phyloP scores from a whole-genome alignment of 129 eudicot species.

The Kitagawia praeruptora region DNA sequence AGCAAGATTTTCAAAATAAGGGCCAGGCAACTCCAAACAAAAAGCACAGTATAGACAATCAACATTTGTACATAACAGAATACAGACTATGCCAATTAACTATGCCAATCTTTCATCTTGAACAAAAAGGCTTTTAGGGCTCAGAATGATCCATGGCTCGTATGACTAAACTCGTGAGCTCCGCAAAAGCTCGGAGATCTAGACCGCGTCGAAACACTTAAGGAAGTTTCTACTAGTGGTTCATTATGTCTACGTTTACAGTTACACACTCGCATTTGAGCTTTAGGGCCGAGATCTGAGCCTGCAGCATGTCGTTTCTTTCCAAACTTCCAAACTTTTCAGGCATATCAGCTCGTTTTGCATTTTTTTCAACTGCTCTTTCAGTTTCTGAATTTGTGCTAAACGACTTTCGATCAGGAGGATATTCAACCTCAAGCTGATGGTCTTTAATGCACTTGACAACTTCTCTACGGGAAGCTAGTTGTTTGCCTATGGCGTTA shows the following conservation, averaged over 20 bases:
- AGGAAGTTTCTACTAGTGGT: background rate
- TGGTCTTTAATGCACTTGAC: slow-evolving; percentile 10
- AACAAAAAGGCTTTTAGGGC: background rate
- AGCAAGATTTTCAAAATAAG: too few relatives aligned
- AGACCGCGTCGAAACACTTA: background rate
- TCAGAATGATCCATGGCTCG: background rate
- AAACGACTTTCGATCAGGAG: background rate
- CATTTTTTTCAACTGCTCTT: background rate
- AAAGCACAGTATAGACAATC: too few relatives aligned
- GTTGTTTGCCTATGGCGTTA: background rate
- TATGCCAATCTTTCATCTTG: too few relatives aligned
- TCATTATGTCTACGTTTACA: background rate
- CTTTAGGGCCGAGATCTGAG: background rate
- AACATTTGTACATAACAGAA: too few relatives aligned
- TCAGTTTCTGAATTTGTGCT: slow-evolving; percentile 3
- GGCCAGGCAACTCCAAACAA: too few relatives aligned
- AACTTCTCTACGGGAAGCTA: slow-evolving; percentile 1
- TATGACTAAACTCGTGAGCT: background rate
- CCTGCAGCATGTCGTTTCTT: slow-evolving; percentile 1
- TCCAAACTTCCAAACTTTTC: background rate
- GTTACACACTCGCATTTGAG: background rate
- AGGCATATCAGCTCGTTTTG: background rate
- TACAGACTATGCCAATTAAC: too few relatives aligned
- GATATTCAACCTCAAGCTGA: slow-evolving; percentile 14
- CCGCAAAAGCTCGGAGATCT: background rate